A percentile compares a stretch with the other conserved stretches of the same genome.
Conservation (phyloP, 345 rosid genomes). For the Heritiera fomes region DNA sequence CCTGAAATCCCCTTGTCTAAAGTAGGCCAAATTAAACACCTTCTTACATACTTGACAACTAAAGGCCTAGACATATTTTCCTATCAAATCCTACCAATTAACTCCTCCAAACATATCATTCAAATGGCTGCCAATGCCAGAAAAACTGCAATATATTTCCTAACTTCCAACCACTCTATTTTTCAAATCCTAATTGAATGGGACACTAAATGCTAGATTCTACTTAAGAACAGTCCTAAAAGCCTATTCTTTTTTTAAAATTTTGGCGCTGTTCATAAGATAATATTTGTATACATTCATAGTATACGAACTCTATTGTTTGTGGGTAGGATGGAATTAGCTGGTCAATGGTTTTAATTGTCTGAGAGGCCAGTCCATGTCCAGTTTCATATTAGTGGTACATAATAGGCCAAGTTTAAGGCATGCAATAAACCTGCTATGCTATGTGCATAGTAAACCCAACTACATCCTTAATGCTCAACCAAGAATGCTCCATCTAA, state of each 20-base stretch:
- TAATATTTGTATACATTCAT: not conserved
- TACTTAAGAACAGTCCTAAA: not conserved
- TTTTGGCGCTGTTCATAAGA: not conserved
- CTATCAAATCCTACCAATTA: not conserved
- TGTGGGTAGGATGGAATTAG: not conserved
- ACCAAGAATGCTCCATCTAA: not conserved
- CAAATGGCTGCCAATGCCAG: not conserved
- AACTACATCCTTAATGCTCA: not conserved
- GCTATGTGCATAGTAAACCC: not conserved
- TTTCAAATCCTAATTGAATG: not conserved
- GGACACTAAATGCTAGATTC: not conserved
- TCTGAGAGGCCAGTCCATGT: not conserved
- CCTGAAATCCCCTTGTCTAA: not conserved
- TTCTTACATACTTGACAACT: not conserved
- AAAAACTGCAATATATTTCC: not conserved
- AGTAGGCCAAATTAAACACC: not conserved
- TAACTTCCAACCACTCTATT: not conserved
- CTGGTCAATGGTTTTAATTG: not conserved
- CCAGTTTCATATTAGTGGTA: not conserved
- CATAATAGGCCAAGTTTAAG: not conserved
- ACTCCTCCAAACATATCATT: not conserved
- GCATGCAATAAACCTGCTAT: not conserved
- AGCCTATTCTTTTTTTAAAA: not conserved
- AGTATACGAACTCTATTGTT: not conserved
- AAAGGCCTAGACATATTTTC: not conserved